Evolutionary conservation across 2,329 filamentous ascomycete species (phyloP), one percentile per base, ranked within the genome.

Genomic region (Aureobasidium sp.): DNA sequence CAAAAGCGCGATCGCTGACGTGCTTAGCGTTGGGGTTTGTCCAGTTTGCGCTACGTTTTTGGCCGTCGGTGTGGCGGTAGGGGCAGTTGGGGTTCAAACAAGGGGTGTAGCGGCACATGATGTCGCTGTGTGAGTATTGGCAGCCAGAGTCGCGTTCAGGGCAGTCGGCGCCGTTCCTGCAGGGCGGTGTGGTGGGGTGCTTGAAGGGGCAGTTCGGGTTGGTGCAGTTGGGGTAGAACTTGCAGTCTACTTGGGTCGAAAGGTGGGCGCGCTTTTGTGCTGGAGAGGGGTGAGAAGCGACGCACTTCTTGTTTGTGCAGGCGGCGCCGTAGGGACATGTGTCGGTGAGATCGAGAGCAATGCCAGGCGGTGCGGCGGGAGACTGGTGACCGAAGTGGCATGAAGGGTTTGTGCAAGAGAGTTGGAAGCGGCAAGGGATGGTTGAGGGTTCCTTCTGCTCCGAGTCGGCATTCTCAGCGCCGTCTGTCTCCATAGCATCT

Each of bases 381-480:
- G 92, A 96, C 76, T 97, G 93, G 71, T 99, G 94, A 21, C 91
- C 94, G 73, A 91, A 99, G 66, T 87, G 88, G 77, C 94, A 99
- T 64, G 95, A 90, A 67, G 85, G 85, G 75, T 95, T 95, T 42
- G 88, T 90, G 78, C 94, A 99, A 65, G 84, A 81, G 59, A 94
- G 79, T 76, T 97, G 97, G 79, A 86, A 99, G 70, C 89, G 90
- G 83, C 94, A 99, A 64, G 93, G 79, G 14, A 81, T 88, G 53
- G 89, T 84, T 6, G 80, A 78, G 1, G 80, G 78, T 71, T 81
- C 68, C 62, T 70, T 68, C 6, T 62, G 74, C 76, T 79, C 85
- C 71, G 75, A 82, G 75, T 76, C 79, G 66, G 73, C 72, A 29
- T 86, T 79, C 57, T 76, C 71, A 66, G 49, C 54, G 7, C 55